Evolutionary conservation across 2,329 filamentous ascomycete genomes (phyloP).

Genomic region (Nigrograna mackinnonii): DNA sequence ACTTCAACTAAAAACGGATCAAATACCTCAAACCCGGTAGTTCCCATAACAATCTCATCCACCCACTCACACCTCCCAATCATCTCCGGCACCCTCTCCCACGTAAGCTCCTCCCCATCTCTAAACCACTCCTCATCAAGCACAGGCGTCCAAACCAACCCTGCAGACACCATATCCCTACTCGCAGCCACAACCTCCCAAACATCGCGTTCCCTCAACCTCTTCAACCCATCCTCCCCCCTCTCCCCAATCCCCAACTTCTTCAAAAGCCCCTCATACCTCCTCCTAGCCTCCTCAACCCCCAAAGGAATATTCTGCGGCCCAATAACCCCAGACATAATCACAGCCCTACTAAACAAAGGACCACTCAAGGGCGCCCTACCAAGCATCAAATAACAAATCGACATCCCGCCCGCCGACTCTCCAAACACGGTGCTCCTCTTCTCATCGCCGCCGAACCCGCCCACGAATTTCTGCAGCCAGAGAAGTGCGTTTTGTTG

Average conservation of each 20-base stretch:
- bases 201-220: conserved; percentile 10
- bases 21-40: conserved; percentile 49
- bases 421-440: conserved; percentile 47
- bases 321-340: conserved; percentile 24
- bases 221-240: conserved; percentile 11
- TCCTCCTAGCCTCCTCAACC: conserved; percentile 6
- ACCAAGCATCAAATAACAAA: conserved; percentile 26
- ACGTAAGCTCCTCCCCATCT: conserved; percentile 10
- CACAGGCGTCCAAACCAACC: conserved; percentile 13
- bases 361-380: conserved; percentile 11
- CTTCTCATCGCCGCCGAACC: conserved; percentile 37
- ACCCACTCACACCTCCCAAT: conserved; percentile 42
- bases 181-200: conserved; percentile 17
- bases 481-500: conserved; percentile 40
- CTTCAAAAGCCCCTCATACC: conserved; percentile 22
- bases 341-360: conserved; percentile 20
- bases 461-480: conserved; percentile 36
- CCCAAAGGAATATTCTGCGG: conserved; percentile 14
- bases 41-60: conserved; percentile 48
- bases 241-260: conserved; percentile 15
- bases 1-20: background rate
- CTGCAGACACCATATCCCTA: conserved; percentile 1
- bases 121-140: conserved; percentile 20
- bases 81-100: conserved; percentile 19
- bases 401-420: conserved; percentile 46